These are phyloP conservation scores for Acanthamoeba castellanii DNA, from an alignment of 208 protist genomes.

Conservation along the genomic window DNA sequence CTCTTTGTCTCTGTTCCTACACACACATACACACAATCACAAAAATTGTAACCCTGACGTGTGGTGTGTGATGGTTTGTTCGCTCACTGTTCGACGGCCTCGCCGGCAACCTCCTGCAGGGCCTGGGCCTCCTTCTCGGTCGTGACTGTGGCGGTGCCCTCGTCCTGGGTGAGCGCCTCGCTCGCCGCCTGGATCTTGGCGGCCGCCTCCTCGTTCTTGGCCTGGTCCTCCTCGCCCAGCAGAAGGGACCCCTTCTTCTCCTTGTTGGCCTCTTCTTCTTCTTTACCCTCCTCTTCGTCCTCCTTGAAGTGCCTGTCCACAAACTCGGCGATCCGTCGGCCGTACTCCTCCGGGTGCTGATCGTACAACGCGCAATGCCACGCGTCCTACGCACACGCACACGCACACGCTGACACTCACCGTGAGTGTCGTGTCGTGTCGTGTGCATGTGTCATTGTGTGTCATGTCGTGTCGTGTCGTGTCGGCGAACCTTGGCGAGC, in stretches of 20 bases:
- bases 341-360: conserved; percentile 91
- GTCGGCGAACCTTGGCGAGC: conserved; percentile 83
- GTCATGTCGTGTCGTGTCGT: not conserved
- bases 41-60: too few species aligned
- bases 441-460: not conserved
- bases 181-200: not conserved
- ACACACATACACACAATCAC: too few species aligned
- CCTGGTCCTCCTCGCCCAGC: not conserved
- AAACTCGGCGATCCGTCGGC: conserved; percentile 86
- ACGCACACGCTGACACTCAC: not conserved
- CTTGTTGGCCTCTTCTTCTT: conserved; percentile 8
- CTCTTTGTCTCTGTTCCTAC: too few species aligned
- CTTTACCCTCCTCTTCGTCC: not conserved
- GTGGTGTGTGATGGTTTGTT: too few species aligned
- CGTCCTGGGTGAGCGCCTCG: not conserved
- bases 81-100: not conserved
- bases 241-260: not conserved
- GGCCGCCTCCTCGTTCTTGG: conserved; percentile 16
- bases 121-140: not conserved
- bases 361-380: conserved; percentile 95
- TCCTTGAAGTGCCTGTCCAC: conserved; percentile 7
- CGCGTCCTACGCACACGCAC: conserved; percentile 81
- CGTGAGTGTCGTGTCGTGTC: not conserved
- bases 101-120: not conserved
- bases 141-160: not conserved